Evolutionary conservation across 768 basidiomycete genomes (phyloP), one percentile per base, ranked within the genome.

Genomic region (Tricholoma saponaceum): DNA sequence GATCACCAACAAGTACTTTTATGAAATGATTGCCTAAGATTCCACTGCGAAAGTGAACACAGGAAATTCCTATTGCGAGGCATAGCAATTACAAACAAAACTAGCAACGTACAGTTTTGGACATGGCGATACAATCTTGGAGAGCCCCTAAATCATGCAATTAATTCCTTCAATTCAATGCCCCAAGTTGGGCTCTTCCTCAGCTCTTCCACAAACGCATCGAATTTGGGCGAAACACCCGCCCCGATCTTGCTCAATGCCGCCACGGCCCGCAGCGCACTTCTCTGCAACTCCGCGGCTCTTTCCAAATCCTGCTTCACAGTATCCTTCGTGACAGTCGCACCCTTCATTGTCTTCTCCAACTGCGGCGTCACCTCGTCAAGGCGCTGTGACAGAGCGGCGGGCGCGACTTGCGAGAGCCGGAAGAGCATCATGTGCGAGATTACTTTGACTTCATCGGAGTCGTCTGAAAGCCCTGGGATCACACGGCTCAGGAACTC

Each of bases 401-500:
- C 85, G 13, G 92, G 92, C 2, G 93, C 89, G 14, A 95, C 82
- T 64, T 90, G 88, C 7, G 93, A 85, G 14, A 98, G 83, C 9
- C 95, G 87, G 79, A 93, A 92, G 37, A 98, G 81, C 77, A 96
- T 90, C 84, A 99, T 92, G 71, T 96, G 92, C 53, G 88, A 94
- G 58, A 98, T 84, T 47, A 98, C 93, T 72, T 98, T 98, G 78
- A 99, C 92, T 69, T 98, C 97, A 69, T 98, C 95, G 4, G 91
- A 91, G 55, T 89, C 87, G 69, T 99, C 97, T 2, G 81, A 76
- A 12, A 98, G 83, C 1, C 93, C 95, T 1, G 83, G 82, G 51
- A 96, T 79, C 47, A 98, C 88, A 47, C 86, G 83, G 22, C 78
- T 80, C 22, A 98, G 79, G 78, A 96, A 95, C 44, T 89, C 85